These are phyloP conservation scores for Vigna reflexopilosa DNA, from an alignment of 306 rosid genomes.

Conservation along the genomic window DNA sequence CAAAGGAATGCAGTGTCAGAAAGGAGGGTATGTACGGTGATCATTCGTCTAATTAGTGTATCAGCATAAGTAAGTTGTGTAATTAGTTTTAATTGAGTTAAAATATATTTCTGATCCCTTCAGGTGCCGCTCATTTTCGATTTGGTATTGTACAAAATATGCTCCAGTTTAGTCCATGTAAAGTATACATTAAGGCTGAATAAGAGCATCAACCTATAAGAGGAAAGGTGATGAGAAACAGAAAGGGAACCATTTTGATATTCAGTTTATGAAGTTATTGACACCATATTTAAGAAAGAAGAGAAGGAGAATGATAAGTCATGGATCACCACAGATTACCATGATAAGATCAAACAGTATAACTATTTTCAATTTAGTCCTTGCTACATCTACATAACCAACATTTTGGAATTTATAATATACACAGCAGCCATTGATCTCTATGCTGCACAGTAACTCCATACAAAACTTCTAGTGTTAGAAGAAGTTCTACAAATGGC, in stretches of 20 bases:
- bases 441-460: not conserved
- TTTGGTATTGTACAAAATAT: not conserved
- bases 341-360: not conserved
- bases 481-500: conserved; percentile 7
- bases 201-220: not conserved
- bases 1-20: not conserved
- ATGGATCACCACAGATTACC: no score
- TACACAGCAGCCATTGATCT: not conserved
- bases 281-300: no score
- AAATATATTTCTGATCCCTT: conserved; percentile 12
- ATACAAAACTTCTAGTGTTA: not conserved
- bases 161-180: conserved; percentile 20
- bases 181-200: not conserved
- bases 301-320: no score
- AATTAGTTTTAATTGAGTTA: conserved; percentile 6
- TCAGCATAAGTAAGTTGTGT: not conserved
- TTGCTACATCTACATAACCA: not conserved
- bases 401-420: conserved; percentile 8
- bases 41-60: not conserved
- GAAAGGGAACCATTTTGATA: no score
- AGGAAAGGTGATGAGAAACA: no score
- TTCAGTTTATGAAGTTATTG: no score
- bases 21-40: not conserved
- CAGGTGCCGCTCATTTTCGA: not conserved
- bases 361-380: not conserved